phyloP scores from a whole-genome alignment of 257 asterid genomes.

The Ehretia macrophylla region DNA sequence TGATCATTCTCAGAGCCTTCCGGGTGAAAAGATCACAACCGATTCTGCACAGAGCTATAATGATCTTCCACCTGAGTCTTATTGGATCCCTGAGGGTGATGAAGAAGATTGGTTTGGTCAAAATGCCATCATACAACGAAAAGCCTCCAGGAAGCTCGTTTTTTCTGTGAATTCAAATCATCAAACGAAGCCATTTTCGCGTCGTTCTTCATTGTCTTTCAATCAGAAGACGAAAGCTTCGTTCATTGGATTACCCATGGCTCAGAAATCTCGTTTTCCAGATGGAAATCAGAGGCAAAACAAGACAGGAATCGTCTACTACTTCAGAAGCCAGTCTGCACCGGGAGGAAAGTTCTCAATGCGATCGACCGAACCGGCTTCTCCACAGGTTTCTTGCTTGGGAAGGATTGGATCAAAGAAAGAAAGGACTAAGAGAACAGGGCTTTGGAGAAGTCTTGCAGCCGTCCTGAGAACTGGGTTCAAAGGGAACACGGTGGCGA shows the following conservation, averaged over 20 bases:
- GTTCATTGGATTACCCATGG: slow-evolving; percentile 33
- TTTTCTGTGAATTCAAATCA: slow-evolving; percentile 17
- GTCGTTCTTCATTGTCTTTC: slow-evolving; percentile 14
- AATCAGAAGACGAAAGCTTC: slow-evolving; percentile 16
- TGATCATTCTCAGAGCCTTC: not conserved
- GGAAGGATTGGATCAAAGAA: slow-evolving; percentile 43
- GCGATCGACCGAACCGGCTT: slow-evolving; percentile 51
- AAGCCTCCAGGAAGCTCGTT: slow-evolving; percentile 40
- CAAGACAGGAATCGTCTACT: slow-evolving; percentile 15
- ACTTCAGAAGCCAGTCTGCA: slow-evolving; percentile 40
- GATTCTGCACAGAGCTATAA: slow-evolving; percentile 21
- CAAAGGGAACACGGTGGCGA: slow-evolving; percentile 7
- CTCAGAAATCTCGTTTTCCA: slow-evolving; percentile 22
- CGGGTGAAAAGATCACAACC: not conserved
- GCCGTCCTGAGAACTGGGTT: slow-evolving; percentile 29
- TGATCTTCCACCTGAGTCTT: slow-evolving; percentile 69
- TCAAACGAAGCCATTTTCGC: slow-evolving; percentile 26
- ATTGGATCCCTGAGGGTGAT: slow-evolving; percentile 38
- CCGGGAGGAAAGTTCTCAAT: slow-evolving; percentile 31
- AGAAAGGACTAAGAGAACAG: slow-evolving; percentile 33
- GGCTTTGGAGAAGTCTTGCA: slow-evolving; percentile 37
- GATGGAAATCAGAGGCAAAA: slow-evolving; percentile 21
- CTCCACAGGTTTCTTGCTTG: slow-evolving; percentile 78
- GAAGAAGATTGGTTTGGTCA: slow-evolving; percentile 54
- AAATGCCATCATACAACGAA: slow-evolving; percentile 56